A percentile compares a stretch with the other conserved stretches of the same genome.
Evolutionary conservation across 1,284 basidiomycete species (phyloP).

Genomic region (Trametes versicolor): DNA sequence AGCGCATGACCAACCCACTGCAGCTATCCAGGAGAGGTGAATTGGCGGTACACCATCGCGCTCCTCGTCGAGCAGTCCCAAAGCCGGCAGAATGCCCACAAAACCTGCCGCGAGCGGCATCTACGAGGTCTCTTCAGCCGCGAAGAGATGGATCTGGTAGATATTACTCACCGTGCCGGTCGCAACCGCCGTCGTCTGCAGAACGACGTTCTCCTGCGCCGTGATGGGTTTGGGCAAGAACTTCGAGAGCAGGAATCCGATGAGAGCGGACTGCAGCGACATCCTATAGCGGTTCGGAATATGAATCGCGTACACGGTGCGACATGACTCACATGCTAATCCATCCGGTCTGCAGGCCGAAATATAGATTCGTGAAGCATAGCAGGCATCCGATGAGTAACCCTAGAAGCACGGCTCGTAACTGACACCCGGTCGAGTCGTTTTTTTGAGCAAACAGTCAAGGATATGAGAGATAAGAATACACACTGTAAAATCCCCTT

Average conservation of each 20-base stretch:
- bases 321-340: conserved; percentile 66
- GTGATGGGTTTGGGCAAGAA: conserved; percentile 79
- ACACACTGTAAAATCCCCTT: conserved; percentile 34
- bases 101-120: conserved; percentile 96
- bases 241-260: conserved; percentile 89
- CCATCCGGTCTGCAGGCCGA: conserved; percentile 83
- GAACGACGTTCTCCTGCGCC: conserved; percentile 91
- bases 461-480: background rate
- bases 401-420: conserved; percentile 64
- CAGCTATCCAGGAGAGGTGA: conserved; percentile 72
- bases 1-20: conserved; percentile 86
- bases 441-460: background rate
- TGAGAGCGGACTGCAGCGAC: conserved; percentile 92
- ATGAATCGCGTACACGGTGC: background rate
- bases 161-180: conserved; percentile 71
- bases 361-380: conserved; percentile 82
- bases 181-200: conserved; percentile 96
- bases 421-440: conserved; percentile 34
- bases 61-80: conserved; percentile 79
- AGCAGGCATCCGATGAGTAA: conserved; percentile 77
- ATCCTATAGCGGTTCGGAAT: conserved; percentile 68
- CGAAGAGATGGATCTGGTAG: background rate
- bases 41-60: conserved; percentile 85
- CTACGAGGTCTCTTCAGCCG: conserved; percentile 31
- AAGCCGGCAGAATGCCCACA: conserved; percentile 93